Percentiles rank a stretch among this genome's conserved stretches.
These are phyloP conservation scores for Phlebopus sp. DNA, from an alignment of 1,284 basidiomycete species.

Conservation along the genomic window DNA sequence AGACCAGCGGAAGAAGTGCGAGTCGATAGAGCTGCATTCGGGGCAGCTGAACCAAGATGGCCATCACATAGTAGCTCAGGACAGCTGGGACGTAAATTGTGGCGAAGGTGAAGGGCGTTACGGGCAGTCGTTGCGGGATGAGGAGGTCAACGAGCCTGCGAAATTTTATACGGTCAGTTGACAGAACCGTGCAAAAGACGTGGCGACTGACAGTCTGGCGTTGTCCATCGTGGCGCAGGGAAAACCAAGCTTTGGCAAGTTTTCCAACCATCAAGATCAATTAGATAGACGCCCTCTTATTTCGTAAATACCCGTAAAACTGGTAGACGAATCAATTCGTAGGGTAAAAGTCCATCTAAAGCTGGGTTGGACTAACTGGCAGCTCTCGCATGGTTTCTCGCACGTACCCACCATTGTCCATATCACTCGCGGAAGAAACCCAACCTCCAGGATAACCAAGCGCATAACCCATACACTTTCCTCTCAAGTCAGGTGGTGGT, in stretches of 20 bases:
- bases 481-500: slow-evolving; percentile 19
- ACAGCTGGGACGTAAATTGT: slow-evolving; percentile 19
- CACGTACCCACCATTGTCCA: slow-evolving; percentile 15
- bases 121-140: neutral
- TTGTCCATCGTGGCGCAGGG: too few relatives aligned
- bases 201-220: too few relatives aligned
- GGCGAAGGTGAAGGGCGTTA: slow-evolving; percentile 22
- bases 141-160: too few relatives aligned
- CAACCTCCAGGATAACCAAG: slow-evolving; percentile 32
- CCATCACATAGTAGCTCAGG: slow-evolving; percentile 25
- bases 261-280: too few relatives aligned
- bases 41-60: slow-evolving; percentile 29
- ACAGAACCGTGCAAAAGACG: neutral
- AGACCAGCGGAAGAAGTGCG: slow-evolving; percentile 26
- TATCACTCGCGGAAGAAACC: slow-evolving; percentile 12
- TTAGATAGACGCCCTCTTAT: too few relatives aligned
- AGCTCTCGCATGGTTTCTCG: slow-evolving; percentile 27
- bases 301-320: too few relatives aligned
- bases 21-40: slow-evolving; percentile 14
- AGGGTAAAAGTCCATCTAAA: neutral
- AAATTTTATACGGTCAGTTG: neutral
- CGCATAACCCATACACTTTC: slow-evolving; percentile 30
- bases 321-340: too few relatives aligned
- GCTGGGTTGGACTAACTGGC: too few relatives aligned
- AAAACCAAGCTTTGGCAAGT: too few relatives aligned